phyloP scores from a whole-genome alignment of 306 rosid genomes.

The Fagus sylvatica region DNA sequence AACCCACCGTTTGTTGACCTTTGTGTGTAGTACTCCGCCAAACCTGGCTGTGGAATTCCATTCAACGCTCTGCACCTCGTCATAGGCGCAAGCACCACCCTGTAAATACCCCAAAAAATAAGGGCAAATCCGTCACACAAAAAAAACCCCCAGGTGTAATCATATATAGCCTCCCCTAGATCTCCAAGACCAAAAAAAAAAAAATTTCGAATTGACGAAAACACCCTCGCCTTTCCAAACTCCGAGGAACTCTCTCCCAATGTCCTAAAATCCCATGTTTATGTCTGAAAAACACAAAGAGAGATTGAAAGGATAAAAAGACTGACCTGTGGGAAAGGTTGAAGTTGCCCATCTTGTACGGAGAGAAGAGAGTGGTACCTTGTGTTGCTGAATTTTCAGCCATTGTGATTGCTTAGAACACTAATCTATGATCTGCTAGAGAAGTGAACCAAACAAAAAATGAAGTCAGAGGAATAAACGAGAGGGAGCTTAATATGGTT shows the following conservation, averaged over 20 bases:
- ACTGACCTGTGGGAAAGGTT: slow-evolving; percentile 56
- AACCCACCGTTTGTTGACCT: slow-evolving; percentile 53
- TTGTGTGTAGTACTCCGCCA: slow-evolving; percentile 48
- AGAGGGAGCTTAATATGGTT: background rate
- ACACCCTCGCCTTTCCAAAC: background rate
- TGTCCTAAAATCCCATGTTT: too few species aligned
- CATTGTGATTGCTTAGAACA: slow-evolving; percentile 22
- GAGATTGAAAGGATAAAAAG: background rate
- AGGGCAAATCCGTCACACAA: background rate
- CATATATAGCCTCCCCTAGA: too few species aligned
- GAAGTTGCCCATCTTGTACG: slow-evolving; percentile 54
- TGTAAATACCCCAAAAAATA: slow-evolving; percentile 9
- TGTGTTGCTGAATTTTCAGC: slow-evolving; percentile 29
- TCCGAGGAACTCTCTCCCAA: background rate
- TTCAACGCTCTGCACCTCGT: slow-evolving; percentile 56
- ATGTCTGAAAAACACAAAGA: too few species aligned
- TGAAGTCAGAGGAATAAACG: too few species aligned
- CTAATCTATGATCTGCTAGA: background rate
- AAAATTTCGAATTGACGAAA: background rate
- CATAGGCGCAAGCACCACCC: slow-evolving; percentile 69
- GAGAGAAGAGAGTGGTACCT: slow-evolving; percentile 50
- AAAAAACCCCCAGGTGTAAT: background rate
- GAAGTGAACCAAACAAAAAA: background rate
- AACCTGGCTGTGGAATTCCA: slow-evolving; percentile 41
- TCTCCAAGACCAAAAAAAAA: background rate